A percentile compares a stretch with the other conserved stretches of the same genome.
These are phyloP conservation scores for Penicillium pancosmium DNA, from an alignment of 495 filamentous ascomycete genomes.

Conservation along the genomic window DNA sequence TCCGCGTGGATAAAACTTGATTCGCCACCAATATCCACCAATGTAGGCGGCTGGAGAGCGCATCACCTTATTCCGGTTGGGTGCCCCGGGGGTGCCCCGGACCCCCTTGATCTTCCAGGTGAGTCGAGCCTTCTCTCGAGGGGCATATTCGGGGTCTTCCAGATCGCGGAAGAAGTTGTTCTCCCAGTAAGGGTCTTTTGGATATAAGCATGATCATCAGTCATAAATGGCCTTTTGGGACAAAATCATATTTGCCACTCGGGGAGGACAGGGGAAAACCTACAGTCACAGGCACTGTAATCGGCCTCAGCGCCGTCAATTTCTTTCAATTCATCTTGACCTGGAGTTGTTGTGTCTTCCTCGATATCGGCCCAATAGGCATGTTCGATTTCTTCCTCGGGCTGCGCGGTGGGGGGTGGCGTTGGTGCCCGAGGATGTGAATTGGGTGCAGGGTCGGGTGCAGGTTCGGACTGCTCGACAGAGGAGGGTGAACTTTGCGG, in stretches of 20 bases:
- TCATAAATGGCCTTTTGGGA: background rate
- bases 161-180: constrained; percentile 57
- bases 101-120: constrained; percentile 63
- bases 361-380: constrained; percentile 52
- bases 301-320: constrained; percentile 54
- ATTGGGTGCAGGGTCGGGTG: constrained; percentile 7
- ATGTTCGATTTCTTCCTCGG: constrained; percentile 39
- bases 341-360: constrained; percentile 60
- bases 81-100: constrained; percentile 62
- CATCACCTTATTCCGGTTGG: constrained; percentile 62
- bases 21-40: constrained; percentile 68
- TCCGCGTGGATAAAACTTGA: constrained; percentile 70
- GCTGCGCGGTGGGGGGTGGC: constrained; percentile 7
- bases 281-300: constrained; percentile 58
- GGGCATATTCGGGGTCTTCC: constrained; percentile 61
- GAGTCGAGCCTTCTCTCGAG: constrained; percentile 55
- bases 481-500: background rate
- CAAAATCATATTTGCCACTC: background rate
- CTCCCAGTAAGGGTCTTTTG: constrained; percentile 59
- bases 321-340: constrained; percentile 62
- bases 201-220: constrained; percentile 3
- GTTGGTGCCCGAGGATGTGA: constrained; percentile 13
- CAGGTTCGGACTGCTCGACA: constrained; percentile 4
- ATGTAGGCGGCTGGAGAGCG: constrained; percentile 59
- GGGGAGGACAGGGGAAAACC: constrained; percentile 21